These are phyloP conservation scores for Eurotiales sp. DNA, from an alignment of 2,329 filamentous ascomycete genomes.

Conservation along the genomic window DNA sequence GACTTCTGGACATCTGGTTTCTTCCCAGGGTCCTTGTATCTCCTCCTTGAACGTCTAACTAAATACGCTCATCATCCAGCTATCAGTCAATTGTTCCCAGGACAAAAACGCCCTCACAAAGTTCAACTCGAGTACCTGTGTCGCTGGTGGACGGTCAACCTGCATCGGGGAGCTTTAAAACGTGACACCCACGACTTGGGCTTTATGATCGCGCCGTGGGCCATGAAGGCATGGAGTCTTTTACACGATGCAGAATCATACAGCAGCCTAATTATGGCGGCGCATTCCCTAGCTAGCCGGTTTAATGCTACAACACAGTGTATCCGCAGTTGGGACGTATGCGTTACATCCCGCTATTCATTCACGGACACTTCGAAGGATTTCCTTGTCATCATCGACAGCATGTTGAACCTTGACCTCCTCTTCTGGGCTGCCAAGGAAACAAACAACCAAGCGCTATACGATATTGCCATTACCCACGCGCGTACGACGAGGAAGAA, in stretches of 20 bases:
- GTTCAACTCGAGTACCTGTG: conserved; percentile 20
- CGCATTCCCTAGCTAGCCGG: neutral
- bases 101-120: neutral
- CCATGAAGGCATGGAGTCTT: conserved; percentile 48
- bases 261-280: conserved; percentile 1
- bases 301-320: neutral
- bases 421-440: conserved; percentile 37
- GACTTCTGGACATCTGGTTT: conserved; percentile 50
- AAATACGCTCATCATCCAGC: conserved; percentile 23
- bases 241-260: conserved; percentile 34
- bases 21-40: conserved; percentile 45
- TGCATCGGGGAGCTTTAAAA: conserved; percentile 40
- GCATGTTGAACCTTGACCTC: conserved; percentile 41
- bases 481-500: conserved; percentile 38
- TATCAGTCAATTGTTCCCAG: conserved; percentile 14
- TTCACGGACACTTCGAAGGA: conserved; percentile 32
- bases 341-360: neutral
- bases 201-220: conserved; percentile 51
- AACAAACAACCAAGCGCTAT: conserved; percentile 22
- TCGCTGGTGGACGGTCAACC: conserved; percentile 41
- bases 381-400: conserved; percentile 44
- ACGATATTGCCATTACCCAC: conserved; percentile 24
- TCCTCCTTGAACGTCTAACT: conserved; percentile 33
- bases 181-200: conserved; percentile 56
- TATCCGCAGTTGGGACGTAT: neutral